A percentile compares a stretch with the other conserved stretches of the same genome.
Evolutionary conservation across 257 asterid species (phyloP).

Genomic region (Asclepias syriaca): DNA sequence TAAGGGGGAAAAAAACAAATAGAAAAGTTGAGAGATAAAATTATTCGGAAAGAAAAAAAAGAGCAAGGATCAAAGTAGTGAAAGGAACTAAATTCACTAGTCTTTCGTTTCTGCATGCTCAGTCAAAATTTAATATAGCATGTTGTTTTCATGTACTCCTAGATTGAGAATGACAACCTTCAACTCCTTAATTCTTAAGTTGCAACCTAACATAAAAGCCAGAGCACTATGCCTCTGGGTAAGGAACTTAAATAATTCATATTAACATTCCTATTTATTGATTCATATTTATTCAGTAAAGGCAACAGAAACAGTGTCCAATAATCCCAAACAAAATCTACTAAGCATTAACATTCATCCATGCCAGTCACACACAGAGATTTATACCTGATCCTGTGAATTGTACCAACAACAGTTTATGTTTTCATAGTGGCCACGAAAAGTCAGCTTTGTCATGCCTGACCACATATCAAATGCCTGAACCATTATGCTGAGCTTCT

Average conservation of each 20-base stretch:
- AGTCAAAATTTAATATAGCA: neutral
- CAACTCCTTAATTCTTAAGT: neutral
- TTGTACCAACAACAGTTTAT: conserved; percentile 87
- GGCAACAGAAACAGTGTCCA: neutral
- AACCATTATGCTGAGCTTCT: conserved; percentile 15
- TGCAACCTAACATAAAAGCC: neutral
- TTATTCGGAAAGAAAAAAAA: no score
- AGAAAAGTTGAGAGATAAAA: no score
- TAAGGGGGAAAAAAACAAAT: no score
- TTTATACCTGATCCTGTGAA: conserved; percentile 66
- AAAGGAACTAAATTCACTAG: no score
- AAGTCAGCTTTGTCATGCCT: conserved; percentile 60
- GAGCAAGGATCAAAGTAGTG: no score
- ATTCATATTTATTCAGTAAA: no score
- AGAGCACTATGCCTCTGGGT: neutral
- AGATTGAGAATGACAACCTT: neutral
- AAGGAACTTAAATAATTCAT: neutral
- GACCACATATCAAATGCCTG: conserved; percentile 91
- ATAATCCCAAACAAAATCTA: neutral
- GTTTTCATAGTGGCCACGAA: conserved; percentile 85
- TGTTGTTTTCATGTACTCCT: neutral
- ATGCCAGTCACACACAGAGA: neutral
- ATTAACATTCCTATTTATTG: neutral
- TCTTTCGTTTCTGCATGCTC: neutral
- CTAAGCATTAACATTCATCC: neutral